Base-by-base conservation (phyloP, 306 rosid genomes). In the Cajanus cajan region DNA sequence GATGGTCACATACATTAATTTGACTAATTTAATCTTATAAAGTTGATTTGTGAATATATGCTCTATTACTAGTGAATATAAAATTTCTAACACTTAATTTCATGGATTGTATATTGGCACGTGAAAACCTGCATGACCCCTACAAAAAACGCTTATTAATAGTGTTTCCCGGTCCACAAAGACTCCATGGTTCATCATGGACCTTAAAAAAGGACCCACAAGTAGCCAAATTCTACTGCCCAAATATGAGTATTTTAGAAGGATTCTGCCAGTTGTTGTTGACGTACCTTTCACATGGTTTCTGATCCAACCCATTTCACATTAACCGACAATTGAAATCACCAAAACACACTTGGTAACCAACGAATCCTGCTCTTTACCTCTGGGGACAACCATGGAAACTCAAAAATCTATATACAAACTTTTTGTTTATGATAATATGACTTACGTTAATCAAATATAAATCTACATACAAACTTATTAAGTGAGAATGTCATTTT, bases 251-350 rank as follows among this genome's bases (percentile, higher is more conserved):
- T 93, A 83, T 78, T 86, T 88, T 82, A 86, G 76, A 86, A 73
- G 92, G 84, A 79, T 78, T 68, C 76, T 71, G 78, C 90, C 79
- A 76, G 81, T 80, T 86, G 86, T 78, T 77, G 85, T 21, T 65
- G 51, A 65, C 72, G 77, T 69, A 76, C 50, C 85, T 69, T 68
- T 65, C 96, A 88, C 90, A 87, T 93, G 98, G 81, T 74, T 76
- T 87, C 91, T 85, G 93, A 84, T 86, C 88, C 68, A 48, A 31
- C 39, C 70, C 82, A 78, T 83, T 74, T 82, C 74, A 18, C 73
- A 55, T 65, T 63, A 71, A 63, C 84, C 80, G 47, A 61, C 39
- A 34, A 14, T 0, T 40, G n/a, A 12, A 55, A 44, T 82, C 74
- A 86, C 89, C 72, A 64, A 47, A 82, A 44, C 73, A 84, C 84